Evolutionary conservation across 441 rosid genomes (phyloP).

Genomic region (Jatropha podagrica): DNA sequence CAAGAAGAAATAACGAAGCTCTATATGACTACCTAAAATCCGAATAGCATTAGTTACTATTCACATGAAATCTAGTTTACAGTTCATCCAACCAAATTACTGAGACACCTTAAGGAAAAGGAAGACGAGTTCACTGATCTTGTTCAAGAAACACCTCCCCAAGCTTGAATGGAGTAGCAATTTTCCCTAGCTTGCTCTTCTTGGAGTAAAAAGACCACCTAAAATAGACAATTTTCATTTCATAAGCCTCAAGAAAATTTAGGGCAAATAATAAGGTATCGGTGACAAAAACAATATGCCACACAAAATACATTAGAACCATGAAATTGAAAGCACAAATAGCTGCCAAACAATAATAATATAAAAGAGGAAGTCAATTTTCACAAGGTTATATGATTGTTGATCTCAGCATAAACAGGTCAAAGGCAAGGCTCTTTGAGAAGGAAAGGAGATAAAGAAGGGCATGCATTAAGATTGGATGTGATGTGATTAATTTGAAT

Average conservation of each 20-base stretch:
- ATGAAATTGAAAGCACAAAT: not conserved
- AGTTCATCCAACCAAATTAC: conserved; percentile 4
- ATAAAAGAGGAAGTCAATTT: not conserved
- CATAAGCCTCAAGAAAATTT: not conserved
- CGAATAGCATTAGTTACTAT: not conserved
- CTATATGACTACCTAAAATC: not conserved
- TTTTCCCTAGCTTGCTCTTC: conserved; percentile 8
- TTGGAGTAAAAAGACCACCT: conserved; percentile 8
- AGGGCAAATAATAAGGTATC: not conserved
- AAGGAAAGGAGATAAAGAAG: not conserved
- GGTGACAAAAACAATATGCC: not conserved
- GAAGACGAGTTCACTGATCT: not conserved
- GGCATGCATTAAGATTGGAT: not conserved
- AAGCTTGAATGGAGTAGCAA: conserved; percentile 9
- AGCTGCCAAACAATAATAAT: not conserved
- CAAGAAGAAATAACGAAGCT: not conserved
- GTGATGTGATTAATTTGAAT: not conserved
- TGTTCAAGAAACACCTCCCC: conserved; percentile 6
- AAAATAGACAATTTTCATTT: not conserved
- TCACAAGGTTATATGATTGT: not conserved
- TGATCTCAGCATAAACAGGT: not conserved
- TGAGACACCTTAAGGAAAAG: not conserved
- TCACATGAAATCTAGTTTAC: not conserved
- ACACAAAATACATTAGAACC: not conserved
- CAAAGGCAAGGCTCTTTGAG: not conserved